Evolutionary conservation across 2,329 filamentous ascomycete genomes (phyloP).

Genomic region (Didymella glomerata): DNA sequence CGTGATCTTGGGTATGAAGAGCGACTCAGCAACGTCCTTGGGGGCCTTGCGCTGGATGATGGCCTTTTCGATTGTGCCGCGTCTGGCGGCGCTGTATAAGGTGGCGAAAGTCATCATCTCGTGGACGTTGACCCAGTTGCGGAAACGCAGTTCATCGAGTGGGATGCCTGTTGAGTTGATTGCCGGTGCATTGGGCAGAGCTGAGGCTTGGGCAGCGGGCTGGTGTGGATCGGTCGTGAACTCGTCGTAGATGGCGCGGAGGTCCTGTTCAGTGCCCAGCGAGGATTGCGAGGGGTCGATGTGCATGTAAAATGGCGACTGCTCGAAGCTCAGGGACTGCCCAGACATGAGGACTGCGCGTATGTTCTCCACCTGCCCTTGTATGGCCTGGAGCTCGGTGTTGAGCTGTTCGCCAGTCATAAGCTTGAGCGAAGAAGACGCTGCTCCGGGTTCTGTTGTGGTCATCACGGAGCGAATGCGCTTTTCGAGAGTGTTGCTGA

Average conservation of each 20-base stretch:
- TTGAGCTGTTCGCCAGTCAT: slow-evolving; percentile 31
- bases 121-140: slow-evolving; percentile 60
- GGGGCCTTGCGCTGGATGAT: slow-evolving; percentile 14
- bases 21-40: slow-evolving; percentile 4
- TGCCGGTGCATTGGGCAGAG: slow-evolving; percentile 10
- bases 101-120: slow-evolving; percentile 54
- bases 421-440: slow-evolving; percentile 1
- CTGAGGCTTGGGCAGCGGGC: slow-evolving; percentile 28
- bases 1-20: not conserved
- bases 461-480: slow-evolving; percentile 9
- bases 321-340: slow-evolving; percentile 47
- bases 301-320: slow-evolving; percentile 50
- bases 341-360: slow-evolving; percentile 45
- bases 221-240: slow-evolving; percentile 53
- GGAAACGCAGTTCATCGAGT: slow-evolving; percentile 57
- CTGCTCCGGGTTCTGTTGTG: slow-evolving; percentile 2
- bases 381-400: slow-evolving; percentile 31
- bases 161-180: slow-evolving; percentile 53
- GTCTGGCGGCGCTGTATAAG: slow-evolving; percentile 30
- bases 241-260: slow-evolving; percentile 55
- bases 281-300: slow-evolving; percentile 38
- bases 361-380: slow-evolving; percentile 39
- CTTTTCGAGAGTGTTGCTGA: slow-evolving; percentile 20
- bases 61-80: slow-evolving; percentile 22
- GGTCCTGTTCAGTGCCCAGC: slow-evolving; percentile 36